Base-by-base conservation (phyloP, 176 grass and related monocot species). In the Lolium multiflorum region DNA sequence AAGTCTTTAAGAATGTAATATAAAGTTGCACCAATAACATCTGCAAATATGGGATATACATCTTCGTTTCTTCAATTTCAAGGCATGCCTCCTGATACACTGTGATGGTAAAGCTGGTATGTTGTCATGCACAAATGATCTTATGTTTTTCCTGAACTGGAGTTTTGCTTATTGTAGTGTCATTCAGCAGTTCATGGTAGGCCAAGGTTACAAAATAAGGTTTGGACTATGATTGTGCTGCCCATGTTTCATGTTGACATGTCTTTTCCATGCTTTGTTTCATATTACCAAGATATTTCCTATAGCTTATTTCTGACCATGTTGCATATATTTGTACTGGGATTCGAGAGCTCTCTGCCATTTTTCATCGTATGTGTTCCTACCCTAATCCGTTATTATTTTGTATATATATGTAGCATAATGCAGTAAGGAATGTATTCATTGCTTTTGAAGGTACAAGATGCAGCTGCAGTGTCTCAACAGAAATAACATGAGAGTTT, bases 371-470 rank as follows among this genome's bases (percentile, higher is more conserved):
- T 88, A 18, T 39, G 84, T 22, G 38, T 58, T 59, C 17, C 20
- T 16, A 65, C 47, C 16, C 14, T 67, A 48, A 57, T 59, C 51
- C 61, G 14, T 44, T 76, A 10, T 74, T 56, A 71, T 48, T 47
- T 31, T 39, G 81, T 37, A 3, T 35, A 35, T 28, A 2, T 18
- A 74, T 60, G 69, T 74, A 49, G 55, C 82, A 59, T 58, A 72
- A 83, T 4, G 16, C 37, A 9, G 54, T 12, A 72, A 59, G 63
- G 55, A 46, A 59, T 72, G 81, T 38, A 69, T 39, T 57, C 48
- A 22, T 80, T 80, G 38, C 52, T 79, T 86, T 31, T 38, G 62
- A 85, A 31, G 74, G 50, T 78, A 78, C 61, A 69, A n/a, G 26
- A 6, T 35, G 59, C 18, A 18, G 56, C n/a, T 44, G 43, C 58